A percentile compares a stretch with the other conserved stretches of the same genome.
These are phyloP conservation scores for Termitomyces sp. DNA, from an alignment of 768 basidiomycete species.

Conservation along the genomic window DNA sequence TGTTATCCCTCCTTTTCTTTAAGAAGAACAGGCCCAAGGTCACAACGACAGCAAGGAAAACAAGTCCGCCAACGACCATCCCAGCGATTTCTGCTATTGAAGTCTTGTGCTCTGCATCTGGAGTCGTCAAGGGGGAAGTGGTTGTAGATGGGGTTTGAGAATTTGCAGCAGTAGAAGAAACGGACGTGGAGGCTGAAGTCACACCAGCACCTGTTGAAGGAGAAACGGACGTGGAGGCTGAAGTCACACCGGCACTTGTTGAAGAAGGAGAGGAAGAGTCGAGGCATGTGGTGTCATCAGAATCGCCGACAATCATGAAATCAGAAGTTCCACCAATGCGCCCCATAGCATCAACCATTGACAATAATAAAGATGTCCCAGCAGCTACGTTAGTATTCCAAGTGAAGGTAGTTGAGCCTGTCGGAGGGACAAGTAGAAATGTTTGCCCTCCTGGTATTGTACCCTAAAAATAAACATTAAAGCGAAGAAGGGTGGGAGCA, in stretches of 20 bases:
- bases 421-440: conserved; percentile 40
- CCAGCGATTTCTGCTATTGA: conserved; percentile 48
- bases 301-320: conserved; percentile 40
- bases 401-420: conserved; percentile 33
- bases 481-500: not conserved
- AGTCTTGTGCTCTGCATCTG: conserved; percentile 15
- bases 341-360: conserved; percentile 48
- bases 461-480: conserved; percentile 35
- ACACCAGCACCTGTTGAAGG: conserved; percentile 39
- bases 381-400: conserved; percentile 59
- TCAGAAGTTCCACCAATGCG: conserved; percentile 60
- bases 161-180: conserved; percentile 7
- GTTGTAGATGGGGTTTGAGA: conserved; percentile 18
- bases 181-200: conserved; percentile 7
- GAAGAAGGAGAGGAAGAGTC: conserved; percentile 50
- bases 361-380: conserved; percentile 57
- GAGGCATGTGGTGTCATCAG: conserved; percentile 50
- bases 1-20: conserved; percentile 28
- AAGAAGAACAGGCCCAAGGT: conserved; percentile 53
- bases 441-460: conserved; percentile 60
- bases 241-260: conserved; percentile 23
- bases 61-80: conserved; percentile 47
- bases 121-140: conserved; percentile 18
- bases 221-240: conserved; percentile 41
- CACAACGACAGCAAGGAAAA: conserved; percentile 50